Evolutionary conservation across 306 rosid species (phyloP), one percentile per base, ranked within the genome.

Genomic region (Ormosia emarginata): DNA sequence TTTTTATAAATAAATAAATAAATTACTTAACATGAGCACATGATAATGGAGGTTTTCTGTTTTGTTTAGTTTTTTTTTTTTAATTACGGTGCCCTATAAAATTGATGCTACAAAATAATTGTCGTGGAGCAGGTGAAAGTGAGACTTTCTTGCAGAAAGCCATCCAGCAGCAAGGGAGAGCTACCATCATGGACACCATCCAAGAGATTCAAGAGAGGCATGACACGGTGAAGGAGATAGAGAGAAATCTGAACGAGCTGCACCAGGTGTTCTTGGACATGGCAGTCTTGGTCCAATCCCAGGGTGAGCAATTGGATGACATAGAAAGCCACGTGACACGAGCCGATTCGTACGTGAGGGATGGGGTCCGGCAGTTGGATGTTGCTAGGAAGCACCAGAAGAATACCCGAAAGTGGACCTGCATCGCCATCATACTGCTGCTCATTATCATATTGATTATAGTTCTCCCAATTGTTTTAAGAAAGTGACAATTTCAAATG

Each of bases 261-360:
- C 98, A 93, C 87, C 98, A 93, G 39, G 96, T 93, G 46, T 93
- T 93, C 79, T 7, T 93, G 77, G 98, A 93, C 91, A 93, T 93
- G 97, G 90, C 96, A 2, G 98, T 93, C 5, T 67, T 93, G 84
- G 98, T 93, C 18, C 89, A 93, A 32, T 83, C 92, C 1, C 98
- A 93, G 61, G 98, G 98, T 2, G 93, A 91, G 74, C 95, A 93
- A 56, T 36, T 93, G 6, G 97, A 93, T 67, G 92, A 93, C 84
- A 93, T 93, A 3, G 98, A 93, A 86, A 86, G 84, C 91, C 94
- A 93, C 47, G 90, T 93, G 80, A 78, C 78, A 3, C 82, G 98
- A 6, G 96, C 98, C 44, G 82, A 85, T 80, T 93, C 98, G 14
- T 91, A 77, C 58, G 94, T 93, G 0, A 71, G 92, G 50, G 83